A percentile compares a stretch with the other conserved stretches of the same genome.
Evolutionary conservation across 139 green algal species (phyloP).

Genomic region (Chlamydomonas eustigma): DNA sequence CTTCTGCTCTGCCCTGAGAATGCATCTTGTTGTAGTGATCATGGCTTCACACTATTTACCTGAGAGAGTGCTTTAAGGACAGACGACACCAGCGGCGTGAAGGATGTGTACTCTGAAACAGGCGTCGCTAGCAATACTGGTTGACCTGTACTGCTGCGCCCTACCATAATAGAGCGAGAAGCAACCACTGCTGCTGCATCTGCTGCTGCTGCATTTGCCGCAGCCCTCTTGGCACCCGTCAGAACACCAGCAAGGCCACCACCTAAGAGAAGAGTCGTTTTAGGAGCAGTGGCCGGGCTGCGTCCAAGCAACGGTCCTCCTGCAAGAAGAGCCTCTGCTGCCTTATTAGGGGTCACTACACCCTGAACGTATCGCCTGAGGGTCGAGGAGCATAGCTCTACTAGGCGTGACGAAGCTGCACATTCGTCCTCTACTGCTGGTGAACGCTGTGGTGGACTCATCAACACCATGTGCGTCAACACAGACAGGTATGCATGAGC

Average conservation of each 20-base stretch:
- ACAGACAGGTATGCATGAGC: conserved; percentile 80
- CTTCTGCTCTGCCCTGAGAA: too few relatives aligned
- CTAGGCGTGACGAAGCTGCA: neutral
- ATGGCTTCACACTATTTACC: neutral
- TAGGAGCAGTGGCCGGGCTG: neutral
- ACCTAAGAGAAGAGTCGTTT: neutral
- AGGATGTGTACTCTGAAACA: conserved; percentile 56
- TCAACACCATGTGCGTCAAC: conserved; percentile 16
- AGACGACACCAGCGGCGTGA: conserved; percentile 57
- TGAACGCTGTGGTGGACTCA: neutral
- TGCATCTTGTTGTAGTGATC: too few relatives aligned
- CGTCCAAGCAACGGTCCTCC: neutral
- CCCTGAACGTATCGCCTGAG: conserved; percentile 61
- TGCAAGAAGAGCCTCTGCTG: neutral
- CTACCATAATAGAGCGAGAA: conserved; percentile 22
- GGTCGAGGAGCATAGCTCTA: conserved; percentile 62
- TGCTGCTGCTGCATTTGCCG: neutral
- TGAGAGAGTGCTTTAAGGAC: conserved; percentile 6
- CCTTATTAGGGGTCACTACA: neutral
- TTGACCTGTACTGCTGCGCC: conserved; percentile 26
- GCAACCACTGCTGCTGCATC: neutral
- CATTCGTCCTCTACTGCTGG: neutral
- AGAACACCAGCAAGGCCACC: neutral
- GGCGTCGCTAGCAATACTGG: conserved; percentile 45
- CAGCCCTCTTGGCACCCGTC: neutral